phyloP scores from a whole-genome alignment of 2,329 filamentous ascomycete species.

The Teratosphaeria zuluensis region DNA sequence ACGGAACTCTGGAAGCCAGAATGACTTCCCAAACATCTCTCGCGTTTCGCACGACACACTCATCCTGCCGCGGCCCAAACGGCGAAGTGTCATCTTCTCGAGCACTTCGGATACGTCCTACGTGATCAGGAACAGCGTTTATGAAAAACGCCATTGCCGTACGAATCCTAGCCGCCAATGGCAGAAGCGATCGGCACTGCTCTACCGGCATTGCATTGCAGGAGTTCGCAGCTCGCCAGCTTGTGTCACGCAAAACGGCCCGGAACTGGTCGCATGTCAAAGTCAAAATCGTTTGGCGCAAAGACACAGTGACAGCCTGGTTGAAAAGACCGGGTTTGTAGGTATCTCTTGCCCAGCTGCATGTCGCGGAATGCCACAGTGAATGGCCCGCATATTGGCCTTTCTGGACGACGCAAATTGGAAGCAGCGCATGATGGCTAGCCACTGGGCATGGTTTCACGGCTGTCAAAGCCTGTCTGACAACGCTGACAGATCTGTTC shows the following conservation, averaged over 20 bases:
- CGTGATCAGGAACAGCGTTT: neutral
- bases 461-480: neutral
- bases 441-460: neutral
- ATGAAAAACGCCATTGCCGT: neutral
- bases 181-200: neutral
- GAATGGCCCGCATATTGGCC: neutral
- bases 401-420: neutral
- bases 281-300: neutral
- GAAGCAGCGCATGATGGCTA: neutral
- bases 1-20: neutral
- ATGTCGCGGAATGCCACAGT: neutral
- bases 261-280: neutral
- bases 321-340: neutral
- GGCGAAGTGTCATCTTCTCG: neutral
- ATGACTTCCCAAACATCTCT: neutral
- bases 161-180: neutral
- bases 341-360: neutral
- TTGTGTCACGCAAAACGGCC: neutral
- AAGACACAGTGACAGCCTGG: neutral
- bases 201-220: neutral
- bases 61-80: neutral
- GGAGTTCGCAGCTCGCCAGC: neutral
- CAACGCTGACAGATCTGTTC: neutral
- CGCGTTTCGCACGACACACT: neutral
- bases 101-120: neutral